phyloP scores from a whole-genome alignment of 2,329 filamentous ascomycete species.

The Aspergillus fumigatiaffinis region DNA sequence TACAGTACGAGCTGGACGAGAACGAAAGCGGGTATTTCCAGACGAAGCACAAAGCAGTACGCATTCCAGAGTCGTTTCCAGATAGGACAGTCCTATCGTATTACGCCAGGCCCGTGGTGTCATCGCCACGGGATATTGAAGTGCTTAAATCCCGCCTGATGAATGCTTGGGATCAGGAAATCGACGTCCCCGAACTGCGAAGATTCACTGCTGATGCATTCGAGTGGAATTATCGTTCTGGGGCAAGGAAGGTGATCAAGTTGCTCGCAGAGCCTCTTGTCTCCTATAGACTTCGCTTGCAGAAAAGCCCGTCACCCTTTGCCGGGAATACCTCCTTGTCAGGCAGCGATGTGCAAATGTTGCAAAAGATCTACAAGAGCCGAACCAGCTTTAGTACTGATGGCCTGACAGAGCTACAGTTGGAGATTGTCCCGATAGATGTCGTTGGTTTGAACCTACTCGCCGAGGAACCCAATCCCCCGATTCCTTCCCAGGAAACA shows the following conservation, averaged over 20 bases:
- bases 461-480: conserved; percentile 63
- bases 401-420: conserved; percentile 68
- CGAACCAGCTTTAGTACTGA: conserved; percentile 72
- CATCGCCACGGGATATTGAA: conserved; percentile 55
- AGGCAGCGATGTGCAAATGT: conserved; percentile 50
- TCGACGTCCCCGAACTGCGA: conserved; percentile 66
- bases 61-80: conserved; percentile 78
- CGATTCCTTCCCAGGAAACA: conserved; percentile 33
- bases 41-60: conserved; percentile 67
- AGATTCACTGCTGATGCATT: conserved; percentile 75
- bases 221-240: conserved; percentile 75
- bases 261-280: conserved; percentile 75
- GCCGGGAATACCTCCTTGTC: conserved; percentile 25
- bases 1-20: conserved; percentile 72
- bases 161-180: conserved; percentile 54
- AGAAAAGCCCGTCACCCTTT: conserved; percentile 34
- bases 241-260: conserved; percentile 79
- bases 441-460: conserved; percentile 75
- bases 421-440: conserved; percentile 71
- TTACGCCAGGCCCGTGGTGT: conserved; percentile 85
- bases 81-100: conserved; percentile 73
- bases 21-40: conserved; percentile 82
- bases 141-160: conserved; percentile 51
- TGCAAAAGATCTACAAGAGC: conserved; percentile 64
- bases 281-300: conserved; percentile 52